These are phyloP conservation scores for Epichloe coenophiala DNA, from an alignment of 2,329 filamentous ascomycete genomes.

Conservation along the genomic window DNA sequence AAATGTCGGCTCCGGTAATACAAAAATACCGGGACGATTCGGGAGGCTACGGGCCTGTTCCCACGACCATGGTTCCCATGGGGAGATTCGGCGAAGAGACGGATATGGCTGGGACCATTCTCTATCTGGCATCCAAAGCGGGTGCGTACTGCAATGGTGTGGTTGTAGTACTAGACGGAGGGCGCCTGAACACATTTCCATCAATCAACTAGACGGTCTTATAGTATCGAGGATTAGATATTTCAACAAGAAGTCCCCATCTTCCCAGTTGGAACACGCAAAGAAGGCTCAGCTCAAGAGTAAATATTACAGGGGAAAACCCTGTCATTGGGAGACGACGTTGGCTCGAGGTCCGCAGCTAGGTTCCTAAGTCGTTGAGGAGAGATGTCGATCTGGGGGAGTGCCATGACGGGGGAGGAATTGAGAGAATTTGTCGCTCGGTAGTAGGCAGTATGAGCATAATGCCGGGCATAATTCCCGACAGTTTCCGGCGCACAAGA, in stretches of 20 bases:
- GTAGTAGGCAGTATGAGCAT: too few species aligned
- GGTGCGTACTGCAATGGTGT: slow-evolving; percentile 55
- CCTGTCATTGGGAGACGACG: too few species aligned
- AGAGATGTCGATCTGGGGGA: too few species aligned
- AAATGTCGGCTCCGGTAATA: slow-evolving; percentile 42
- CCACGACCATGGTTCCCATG: slow-evolving; percentile 38
- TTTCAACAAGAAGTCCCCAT: neutral
- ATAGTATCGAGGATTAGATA: neutral
- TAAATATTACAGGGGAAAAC: too few species aligned
- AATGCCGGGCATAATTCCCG: too few species aligned
- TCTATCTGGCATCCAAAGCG: slow-evolving; percentile 51
- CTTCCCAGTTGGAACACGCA: neutral
- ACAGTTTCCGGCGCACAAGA: too few species aligned
- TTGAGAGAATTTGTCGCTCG: too few species aligned
- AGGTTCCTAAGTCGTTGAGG: too few species aligned
- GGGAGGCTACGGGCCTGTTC: slow-evolving; percentile 17
- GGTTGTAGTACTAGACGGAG: slow-evolving; percentile 49
- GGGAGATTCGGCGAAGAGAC: slow-evolving; percentile 44
- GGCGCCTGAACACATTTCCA: slow-evolving; percentile 42
- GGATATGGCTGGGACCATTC: slow-evolving; percentile 48
- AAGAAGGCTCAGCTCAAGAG: neutral
- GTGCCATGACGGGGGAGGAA: too few species aligned
- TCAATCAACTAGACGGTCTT: slow-evolving; percentile 30
- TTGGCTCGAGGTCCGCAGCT: too few species aligned
- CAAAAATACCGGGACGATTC: slow-evolving; percentile 22